Evolutionary conservation across 805 yeast species (phyloP), one percentile per base, ranked within the genome.

Genomic region (Nakazawaea molendinolei): DNA sequence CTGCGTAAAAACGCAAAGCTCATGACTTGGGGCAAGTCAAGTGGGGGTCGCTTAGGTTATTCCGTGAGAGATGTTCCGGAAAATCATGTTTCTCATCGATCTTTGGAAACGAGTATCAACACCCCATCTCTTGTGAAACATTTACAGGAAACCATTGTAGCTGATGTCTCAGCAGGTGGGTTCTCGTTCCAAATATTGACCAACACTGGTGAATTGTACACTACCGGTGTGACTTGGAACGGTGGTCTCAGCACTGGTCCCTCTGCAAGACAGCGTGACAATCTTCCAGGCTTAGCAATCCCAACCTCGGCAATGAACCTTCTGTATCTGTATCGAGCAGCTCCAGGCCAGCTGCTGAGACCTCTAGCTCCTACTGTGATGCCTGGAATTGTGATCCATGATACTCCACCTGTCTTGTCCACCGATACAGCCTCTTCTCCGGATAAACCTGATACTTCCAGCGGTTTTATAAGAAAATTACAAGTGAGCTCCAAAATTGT

Each of bases 91-190:
- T 29, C 40, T 32, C 43, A 48, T 4, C 23, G 38, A 3, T 47
- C 51, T 2, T 48, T 52, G 19, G 43, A 39, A 10, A 44, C 46
- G 23, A 58, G 62, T 5, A 61, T 69, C 2, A 53, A 51, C 31
- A 53, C 50, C 7, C 75, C 77, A 1, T 53, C 63, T 1, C 45
- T 50, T 36, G 55, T 71, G 4, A 44, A 55, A 2, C 54, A 56
- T 3, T 55, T 74, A 29, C 53, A 60, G 5, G 49, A 57, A 3
- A 43, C 50, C 17, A 44, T 57, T 3, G 51, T 71, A 2, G 49
- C 66, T 1, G 79, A 74, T 44, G 58, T 80, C 1, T 61, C 71
- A 17, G 76, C 78, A 7, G 82, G 82, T 21, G 90, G 90, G 2
- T 80, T 67, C 48, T 69, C 78, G 4, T 74, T 78, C 42, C 75